phyloP scores from a whole-genome alignment of 441 rosid species.

The Hura crepitans region DNA sequence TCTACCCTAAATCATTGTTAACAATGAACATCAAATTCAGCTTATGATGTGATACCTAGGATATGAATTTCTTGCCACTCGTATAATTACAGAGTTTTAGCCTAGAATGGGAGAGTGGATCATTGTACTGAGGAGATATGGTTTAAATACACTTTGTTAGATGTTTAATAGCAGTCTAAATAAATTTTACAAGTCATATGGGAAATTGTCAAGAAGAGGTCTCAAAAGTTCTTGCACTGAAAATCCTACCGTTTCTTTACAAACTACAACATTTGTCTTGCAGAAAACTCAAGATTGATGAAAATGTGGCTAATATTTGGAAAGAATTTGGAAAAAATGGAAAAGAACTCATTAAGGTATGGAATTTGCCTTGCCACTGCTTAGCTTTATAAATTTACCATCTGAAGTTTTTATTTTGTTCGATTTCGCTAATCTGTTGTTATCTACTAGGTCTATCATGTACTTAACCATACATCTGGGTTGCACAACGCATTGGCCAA shows the following conservation, averaged over 20 bases:
- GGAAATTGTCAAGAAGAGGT: not conserved
- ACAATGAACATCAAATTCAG: not conserved
- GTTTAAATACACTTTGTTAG: not conserved
- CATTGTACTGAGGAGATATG: not conserved
- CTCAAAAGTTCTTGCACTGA: conserved; percentile 9
- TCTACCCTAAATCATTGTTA: too few relatives aligned
- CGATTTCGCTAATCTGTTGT: conserved; percentile 12
- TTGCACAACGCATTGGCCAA: conserved; percentile 73
- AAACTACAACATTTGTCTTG: conserved; percentile 29
- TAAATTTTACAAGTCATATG: not conserved
- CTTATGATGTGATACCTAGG: not conserved
- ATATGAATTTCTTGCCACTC: not conserved
- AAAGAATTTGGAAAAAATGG: conserved; percentile 74
- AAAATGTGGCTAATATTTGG: conserved; percentile 80
- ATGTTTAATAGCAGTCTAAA: not conserved
- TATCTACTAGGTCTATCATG: conserved; percentile 69
- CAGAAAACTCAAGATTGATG: conserved; percentile 81
- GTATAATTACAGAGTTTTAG: not conserved
- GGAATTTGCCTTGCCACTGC: conserved; percentile 5
- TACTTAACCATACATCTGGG: conserved; percentile 97
- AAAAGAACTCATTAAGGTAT: conserved; percentile 78
- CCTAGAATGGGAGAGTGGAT: not conserved
- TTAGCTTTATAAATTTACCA: conserved; percentile 12
- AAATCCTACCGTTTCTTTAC: conserved; percentile 12
- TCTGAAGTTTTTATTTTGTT: too few relatives aligned